A percentile compares a stretch with the other conserved stretches of the same genome.
These are phyloP conservation scores for Wickerhamiella hasegawae DNA, from an alignment of 805 yeast genomes.

Conservation along the genomic window DNA sequence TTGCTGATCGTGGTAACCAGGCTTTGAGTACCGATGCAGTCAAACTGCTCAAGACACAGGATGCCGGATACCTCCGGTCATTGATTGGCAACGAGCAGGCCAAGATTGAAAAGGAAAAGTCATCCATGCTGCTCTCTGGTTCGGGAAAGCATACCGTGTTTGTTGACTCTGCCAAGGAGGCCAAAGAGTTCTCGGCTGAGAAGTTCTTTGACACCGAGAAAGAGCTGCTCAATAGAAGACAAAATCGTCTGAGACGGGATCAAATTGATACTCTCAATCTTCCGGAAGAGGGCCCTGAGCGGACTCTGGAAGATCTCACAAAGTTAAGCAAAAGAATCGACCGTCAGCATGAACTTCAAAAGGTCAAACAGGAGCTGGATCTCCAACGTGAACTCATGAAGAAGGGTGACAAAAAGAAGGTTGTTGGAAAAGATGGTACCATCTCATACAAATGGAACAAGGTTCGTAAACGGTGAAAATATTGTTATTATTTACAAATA, in stretches of 20 bases:
- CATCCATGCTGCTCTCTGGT: constrained; percentile 23
- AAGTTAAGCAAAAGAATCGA: constrained; percentile 48
- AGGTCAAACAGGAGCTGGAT: constrained; percentile 59
- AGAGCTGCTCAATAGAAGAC: constrained; percentile 42
- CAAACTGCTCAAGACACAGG: constrained; percentile 77
- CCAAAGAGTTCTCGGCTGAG: constrained; percentile 45
- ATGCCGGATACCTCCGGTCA: constrained; percentile 69
- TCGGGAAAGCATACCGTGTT: constrained; percentile 71
- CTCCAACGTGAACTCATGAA: constrained; percentile 78
- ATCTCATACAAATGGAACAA: constrained; percentile 73
- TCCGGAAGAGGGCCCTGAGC: constrained; percentile 4
- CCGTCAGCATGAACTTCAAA: constrained; percentile 49
- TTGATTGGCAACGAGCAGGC: constrained; percentile 51
- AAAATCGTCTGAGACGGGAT: constrained; percentile 49
- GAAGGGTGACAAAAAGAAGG: constrained; percentile 72
- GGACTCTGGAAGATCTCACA: constrained; percentile 36
- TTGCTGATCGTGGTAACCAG: constrained; percentile 33
- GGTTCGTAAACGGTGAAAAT: constrained; percentile 22
- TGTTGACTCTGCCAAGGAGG: constrained; percentile 47
- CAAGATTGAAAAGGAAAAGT: constrained; percentile 42
- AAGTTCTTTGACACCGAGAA: constrained; percentile 56
- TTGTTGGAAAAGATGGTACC: constrained; percentile 48
- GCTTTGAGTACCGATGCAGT: constrained; percentile 57
- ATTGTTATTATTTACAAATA: too few relatives aligned
- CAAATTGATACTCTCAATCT: constrained; percentile 30